Conservation (phyloP, 2,329 filamentous ascomycete species). For the Huntiella abstrusa region DNA sequence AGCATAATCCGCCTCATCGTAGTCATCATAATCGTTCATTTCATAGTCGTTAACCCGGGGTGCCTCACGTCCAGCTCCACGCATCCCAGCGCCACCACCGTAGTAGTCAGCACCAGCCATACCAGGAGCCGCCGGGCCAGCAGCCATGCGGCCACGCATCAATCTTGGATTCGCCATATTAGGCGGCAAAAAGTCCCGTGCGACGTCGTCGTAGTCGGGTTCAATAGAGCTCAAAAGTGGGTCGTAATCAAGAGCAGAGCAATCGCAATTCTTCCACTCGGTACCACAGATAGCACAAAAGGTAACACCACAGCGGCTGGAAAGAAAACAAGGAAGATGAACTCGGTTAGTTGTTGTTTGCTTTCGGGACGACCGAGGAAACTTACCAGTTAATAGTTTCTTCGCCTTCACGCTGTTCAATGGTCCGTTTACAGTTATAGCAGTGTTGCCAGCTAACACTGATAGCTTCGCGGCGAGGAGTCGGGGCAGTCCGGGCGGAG, state of each 20-base stretch:
- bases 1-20: constrained; percentile 9
- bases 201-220: background rate
- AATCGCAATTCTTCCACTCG: constrained; percentile 71
- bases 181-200: constrained; percentile 1
- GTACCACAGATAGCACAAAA: constrained; percentile 75
- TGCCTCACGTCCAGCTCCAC: constrained; percentile 6
- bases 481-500: constrained; percentile 10
- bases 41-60: constrained; percentile 5
- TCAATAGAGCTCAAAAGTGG: constrained; percentile 14
- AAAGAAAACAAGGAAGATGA: constrained; percentile 10
- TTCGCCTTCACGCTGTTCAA: constrained; percentile 66
- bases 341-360: too few relatives aligned
- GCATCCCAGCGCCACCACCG: background rate
- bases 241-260: constrained; percentile 58
- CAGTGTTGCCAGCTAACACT: constrained; percentile 59
- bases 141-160: constrained; percentile 8
- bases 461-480: constrained; percentile 24
- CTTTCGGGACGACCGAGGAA: too few relatives aligned
- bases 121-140: constrained; percentile 4
- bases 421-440: constrained; percentile 51
- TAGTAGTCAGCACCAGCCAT: constrained; percentile 7
- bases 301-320: constrained; percentile 56
- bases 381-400: constrained; percentile 76
- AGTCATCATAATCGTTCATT: constrained; percentile 6
- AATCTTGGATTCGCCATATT: constrained; percentile 9